Percentiles rank a stretch among this genome's conserved stretches.
Evolutionary conservation across 2,329 filamentous ascomycete genomes (phyloP).

Genomic region (Monilinia vaccinii-corymbosi): DNA sequence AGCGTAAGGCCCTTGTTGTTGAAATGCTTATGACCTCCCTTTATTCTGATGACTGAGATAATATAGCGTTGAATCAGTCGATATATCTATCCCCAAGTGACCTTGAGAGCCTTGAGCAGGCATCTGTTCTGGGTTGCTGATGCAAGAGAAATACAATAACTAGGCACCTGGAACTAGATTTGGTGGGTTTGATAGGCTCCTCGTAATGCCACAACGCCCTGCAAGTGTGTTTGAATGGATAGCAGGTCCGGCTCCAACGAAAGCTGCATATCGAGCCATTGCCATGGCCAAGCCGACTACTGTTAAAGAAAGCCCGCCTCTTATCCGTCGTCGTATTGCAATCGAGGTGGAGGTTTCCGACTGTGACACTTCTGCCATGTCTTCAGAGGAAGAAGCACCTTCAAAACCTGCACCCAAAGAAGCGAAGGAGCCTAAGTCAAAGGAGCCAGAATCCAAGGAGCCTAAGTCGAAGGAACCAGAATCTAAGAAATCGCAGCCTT

Average conservation of each 20-base stretch:
- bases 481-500: not conserved
- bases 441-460: not conserved
- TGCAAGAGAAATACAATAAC: not conserved
- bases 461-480: not conserved
- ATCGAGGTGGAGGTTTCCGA: conserved; percentile 2
- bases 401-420: not conserved
- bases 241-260: not conserved
- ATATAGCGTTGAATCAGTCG: not conserved
- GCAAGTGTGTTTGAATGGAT: not conserved
- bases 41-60: not conserved
- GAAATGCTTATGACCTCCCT: not conserved
- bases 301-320: not conserved
- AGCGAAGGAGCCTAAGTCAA: not conserved
- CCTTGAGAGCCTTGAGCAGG: not conserved
- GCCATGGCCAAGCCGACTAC: not conserved
- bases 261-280: not conserved
- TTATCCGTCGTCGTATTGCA: not conserved
- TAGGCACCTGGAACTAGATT: not conserved
- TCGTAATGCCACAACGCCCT: conserved; percentile 1
- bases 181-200: not conserved
- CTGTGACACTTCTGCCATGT: not conserved
- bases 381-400: not conserved
- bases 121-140: not conserved
- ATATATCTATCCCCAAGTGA: not conserved
- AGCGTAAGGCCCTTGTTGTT: not conserved